These are phyloP conservation scores for Saccharomyces hybrid DNA, from an alignment of 1,139 yeast genomes.

Conservation along the genomic window DNA sequence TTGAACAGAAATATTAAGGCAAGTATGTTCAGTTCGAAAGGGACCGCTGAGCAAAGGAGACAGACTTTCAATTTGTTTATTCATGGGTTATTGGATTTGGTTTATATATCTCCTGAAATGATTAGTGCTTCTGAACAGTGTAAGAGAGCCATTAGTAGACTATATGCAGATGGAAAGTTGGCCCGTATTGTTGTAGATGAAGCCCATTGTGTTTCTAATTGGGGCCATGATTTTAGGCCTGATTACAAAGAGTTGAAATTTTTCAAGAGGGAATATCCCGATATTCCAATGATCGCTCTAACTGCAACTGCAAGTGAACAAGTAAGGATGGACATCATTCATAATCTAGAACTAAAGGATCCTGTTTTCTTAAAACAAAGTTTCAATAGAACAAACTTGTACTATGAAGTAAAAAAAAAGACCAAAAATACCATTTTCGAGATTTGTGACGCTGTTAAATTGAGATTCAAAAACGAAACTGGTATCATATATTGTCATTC, in stretches of 20 bases:
- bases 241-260: constrained; percentile 78
- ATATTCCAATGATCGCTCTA: constrained; percentile 86
- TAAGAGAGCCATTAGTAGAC: constrained; percentile 50
- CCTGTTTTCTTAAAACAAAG: constrained; percentile 50
- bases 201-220: constrained; percentile 96
- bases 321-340: constrained; percentile 79
- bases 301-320: constrained; percentile 97
- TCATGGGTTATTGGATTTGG: constrained; percentile 61
- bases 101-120: constrained; percentile 94
- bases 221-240: constrained; percentile 99
- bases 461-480: constrained; percentile 49
- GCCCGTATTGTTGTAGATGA: constrained; percentile 94
- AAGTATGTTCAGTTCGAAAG: constrained; percentile 81
- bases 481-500: constrained; percentile 95
- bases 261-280: constrained; percentile 67
- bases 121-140: constrained; percentile 69
- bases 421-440: constrained; percentile 49
- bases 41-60: constrained; percentile 54
- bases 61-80: constrained; percentile 55
- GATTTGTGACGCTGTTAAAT: constrained; percentile 48
- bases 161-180: constrained; percentile 48
- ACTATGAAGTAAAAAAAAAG: constrained; percentile 68
- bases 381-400: constrained; percentile 82
- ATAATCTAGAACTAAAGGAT: constrained; percentile 50
- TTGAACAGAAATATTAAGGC: constrained; percentile 61